Conservation (phyloP, 2,329 filamentous ascomycete genomes). For the Claviceps sp. region DNA sequence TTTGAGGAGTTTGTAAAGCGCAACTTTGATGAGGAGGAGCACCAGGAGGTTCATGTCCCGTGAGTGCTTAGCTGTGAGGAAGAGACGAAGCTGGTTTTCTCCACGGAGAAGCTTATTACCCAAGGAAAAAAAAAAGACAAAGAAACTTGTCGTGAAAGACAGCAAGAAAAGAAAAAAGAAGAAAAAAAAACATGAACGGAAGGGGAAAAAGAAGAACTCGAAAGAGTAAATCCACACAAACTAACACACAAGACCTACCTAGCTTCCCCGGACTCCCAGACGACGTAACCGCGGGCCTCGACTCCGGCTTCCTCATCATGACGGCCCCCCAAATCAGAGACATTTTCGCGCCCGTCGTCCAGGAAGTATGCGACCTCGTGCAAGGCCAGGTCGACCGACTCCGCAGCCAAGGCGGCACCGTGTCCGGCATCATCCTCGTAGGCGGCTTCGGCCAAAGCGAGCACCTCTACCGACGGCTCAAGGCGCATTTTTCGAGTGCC, state of each 20-base stretch:
- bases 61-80: slow-evolving; percentile 21
- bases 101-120: too few relatives aligned
- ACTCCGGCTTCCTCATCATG: slow-evolving; percentile 66
- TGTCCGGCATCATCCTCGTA: slow-evolving; percentile 66
- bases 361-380: slow-evolving; percentile 54
- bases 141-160: neutral
- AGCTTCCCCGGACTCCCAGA: slow-evolving; percentile 63
- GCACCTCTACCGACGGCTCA: slow-evolving; percentile 59
- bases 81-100: too few relatives aligned
- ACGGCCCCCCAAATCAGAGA: slow-evolving; percentile 54
- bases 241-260: neutral
- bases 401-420: slow-evolving; percentile 45
- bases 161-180: neutral
- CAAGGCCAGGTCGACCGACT: slow-evolving; percentile 54
- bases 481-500: slow-evolving; percentile 42
- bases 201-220: neutral
- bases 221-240: too few relatives aligned
- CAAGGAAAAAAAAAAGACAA: too few relatives aligned
- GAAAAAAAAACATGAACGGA: neutral
- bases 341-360: slow-evolving; percentile 64
- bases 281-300: slow-evolving; percentile 60
- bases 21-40: slow-evolving; percentile 69
- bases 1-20: slow-evolving; percentile 79
- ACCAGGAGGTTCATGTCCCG: slow-evolving; percentile 65
- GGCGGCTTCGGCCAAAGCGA: slow-evolving; percentile 73